Evolutionary conservation across 805 yeast genomes (phyloP).

Genomic region (Myxozyma kluyveri): DNA sequence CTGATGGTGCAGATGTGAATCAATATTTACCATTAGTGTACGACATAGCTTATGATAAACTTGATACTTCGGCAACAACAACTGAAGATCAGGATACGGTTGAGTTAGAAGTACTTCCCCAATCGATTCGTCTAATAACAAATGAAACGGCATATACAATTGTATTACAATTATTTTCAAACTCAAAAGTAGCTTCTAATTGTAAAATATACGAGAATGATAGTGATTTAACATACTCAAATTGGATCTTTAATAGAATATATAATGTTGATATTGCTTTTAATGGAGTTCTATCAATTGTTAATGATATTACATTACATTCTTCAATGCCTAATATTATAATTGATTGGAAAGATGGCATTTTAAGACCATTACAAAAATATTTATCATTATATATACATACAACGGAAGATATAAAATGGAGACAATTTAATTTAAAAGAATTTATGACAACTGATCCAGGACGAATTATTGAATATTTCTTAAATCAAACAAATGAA

Average conservation of each 20-base stretch:
- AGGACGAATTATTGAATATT: constrained; percentile 17
- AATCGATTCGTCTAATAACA: constrained; percentile 22
- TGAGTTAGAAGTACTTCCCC: constrained; percentile 4
- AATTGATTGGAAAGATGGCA: constrained; percentile 36
- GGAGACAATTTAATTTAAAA: constrained; percentile 12
- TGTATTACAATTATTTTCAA: constrained; percentile 4
- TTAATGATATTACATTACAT: constrained; percentile 15
- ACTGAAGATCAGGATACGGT: background rate
- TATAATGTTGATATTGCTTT: constrained; percentile 33
- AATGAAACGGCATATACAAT: constrained; percentile 20
- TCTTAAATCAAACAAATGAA: constrained; percentile 27
- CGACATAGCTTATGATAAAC: constrained; percentile 14
- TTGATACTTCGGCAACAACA: constrained; percentile 1
- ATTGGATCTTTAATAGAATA: constrained; percentile 35
- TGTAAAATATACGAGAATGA: constrained; percentile 31
- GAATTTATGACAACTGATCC: constrained; percentile 29
- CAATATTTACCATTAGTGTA: constrained; percentile 24
- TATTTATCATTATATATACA: constrained; percentile 24
- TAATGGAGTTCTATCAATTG: constrained; percentile 23
- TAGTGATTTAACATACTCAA: constrained; percentile 13
- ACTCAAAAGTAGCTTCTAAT: background rate
- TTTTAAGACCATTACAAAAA: constrained; percentile 33
- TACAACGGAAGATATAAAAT: background rate
- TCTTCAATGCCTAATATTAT: constrained; percentile 20
- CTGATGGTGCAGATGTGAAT: constrained; percentile 34